A percentile compares a stretch with the other conserved stretches of the same genome.
Conservation (phyloP, 139 green algal genomes). For the Haematococcus lacustris region DNA sequence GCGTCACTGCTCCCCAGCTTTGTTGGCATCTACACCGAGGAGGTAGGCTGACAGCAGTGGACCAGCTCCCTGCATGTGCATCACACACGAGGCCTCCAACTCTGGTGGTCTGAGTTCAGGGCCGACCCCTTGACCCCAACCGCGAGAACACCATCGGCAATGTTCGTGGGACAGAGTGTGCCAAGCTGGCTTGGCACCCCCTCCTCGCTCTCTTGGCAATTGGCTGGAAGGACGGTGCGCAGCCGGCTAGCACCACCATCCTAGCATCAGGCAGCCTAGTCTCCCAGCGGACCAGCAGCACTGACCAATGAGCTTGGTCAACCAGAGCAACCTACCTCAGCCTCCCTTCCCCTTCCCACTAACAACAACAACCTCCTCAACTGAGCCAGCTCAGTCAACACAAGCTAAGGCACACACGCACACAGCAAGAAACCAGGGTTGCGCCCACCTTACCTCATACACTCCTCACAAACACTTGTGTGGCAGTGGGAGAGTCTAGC, state of each 20-base stretch:
- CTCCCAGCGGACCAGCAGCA: not conserved
- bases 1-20: constrained; percentile 29
- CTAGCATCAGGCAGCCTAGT: not conserved
- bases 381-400: not conserved
- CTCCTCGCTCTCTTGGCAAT: constrained; percentile 41
- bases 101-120: constrained; percentile 8
- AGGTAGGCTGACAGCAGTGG: constrained; percentile 20
- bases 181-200: constrained; percentile 43
- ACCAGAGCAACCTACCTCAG: not conserved
- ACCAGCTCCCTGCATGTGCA: not conserved
- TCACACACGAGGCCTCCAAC: not conserved
- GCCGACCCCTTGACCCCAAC: constrained; percentile 28
- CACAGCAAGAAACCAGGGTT: not conserved
- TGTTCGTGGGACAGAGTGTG: constrained; percentile 29
- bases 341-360: not conserved
- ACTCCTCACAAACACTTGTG: not conserved
- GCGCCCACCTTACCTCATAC: not conserved
- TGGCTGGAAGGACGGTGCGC: constrained; percentile 49
- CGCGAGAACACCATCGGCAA: constrained; percentile 32
- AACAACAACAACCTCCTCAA: not conserved
- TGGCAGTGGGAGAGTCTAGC: not conserved
- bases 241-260: not conserved
- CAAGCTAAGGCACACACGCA: not conserved
- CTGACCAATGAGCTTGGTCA: not conserved
- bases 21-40: constrained; percentile 41